These are phyloP conservation scores for Kernera saxatilis DNA, from an alignment of 345 rosid genomes.

Conservation along the genomic window DNA sequence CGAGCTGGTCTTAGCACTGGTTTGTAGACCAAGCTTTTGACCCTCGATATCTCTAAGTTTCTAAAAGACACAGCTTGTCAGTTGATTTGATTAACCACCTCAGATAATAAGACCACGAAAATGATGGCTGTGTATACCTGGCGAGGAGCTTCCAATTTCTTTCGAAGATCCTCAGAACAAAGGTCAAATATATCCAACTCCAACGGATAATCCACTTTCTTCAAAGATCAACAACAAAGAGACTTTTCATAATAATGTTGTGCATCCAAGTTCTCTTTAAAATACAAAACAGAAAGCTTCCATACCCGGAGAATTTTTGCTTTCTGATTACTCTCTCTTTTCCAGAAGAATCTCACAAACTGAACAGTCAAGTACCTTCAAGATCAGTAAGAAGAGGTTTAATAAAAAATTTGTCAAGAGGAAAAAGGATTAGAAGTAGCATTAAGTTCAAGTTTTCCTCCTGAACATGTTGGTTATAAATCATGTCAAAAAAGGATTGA, in stretches of 20 bases:
- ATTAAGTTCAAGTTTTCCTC: neutral
- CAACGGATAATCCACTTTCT: constrained; percentile 98
- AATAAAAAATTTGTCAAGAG: neutral
- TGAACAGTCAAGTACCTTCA: constrained; percentile 92
- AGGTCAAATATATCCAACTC: constrained; percentile 88
- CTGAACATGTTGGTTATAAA: neutral
- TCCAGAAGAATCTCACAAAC: constrained; percentile 99
- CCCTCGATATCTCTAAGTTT: constrained; percentile 83
- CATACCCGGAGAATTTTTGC: constrained; percentile 93
- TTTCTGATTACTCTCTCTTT: constrained; percentile 96
- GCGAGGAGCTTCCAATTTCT: constrained; percentile 80
- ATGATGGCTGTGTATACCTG: constrained; percentile 41
- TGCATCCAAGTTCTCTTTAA: neutral
- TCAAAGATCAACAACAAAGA: constrained; percentile 20
- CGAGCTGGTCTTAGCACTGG: constrained; percentile 38
- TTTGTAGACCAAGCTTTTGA: constrained; percentile 74
- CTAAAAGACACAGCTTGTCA: constrained; percentile 32
- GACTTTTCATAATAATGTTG: neutral
- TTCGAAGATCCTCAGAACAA: constrained; percentile 78
- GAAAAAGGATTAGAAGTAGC: neutral
- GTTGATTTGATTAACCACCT: neutral
- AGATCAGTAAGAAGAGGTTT: constrained; percentile 5
- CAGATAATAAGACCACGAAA: neutral
- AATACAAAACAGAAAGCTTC: neutral
- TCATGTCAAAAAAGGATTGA: neutral